Base-by-base conservation (phyloP, 805 yeast genomes). In the Zygosaccharomyces bisporus region DNA sequence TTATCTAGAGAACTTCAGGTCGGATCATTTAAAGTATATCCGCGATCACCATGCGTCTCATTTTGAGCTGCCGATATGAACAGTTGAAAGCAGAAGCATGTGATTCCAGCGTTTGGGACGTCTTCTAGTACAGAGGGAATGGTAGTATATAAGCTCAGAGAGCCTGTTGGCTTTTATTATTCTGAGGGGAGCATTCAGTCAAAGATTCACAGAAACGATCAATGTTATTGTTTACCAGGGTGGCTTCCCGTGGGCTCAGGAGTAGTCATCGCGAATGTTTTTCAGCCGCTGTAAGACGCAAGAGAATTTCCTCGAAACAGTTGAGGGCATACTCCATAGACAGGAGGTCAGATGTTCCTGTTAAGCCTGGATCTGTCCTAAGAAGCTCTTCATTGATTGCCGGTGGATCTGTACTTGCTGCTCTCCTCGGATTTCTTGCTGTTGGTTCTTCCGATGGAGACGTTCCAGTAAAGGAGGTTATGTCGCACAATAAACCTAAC, bases 401-500 rank as follows among this genome's bases (percentile, higher is more conserved):
- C 5, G 51, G 51, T 12, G 50, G 47, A 12, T 39, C 51, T 21
- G 39, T 44, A 5, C 43, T 41, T 13, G 37, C 53, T 7, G 46
- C 51, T 9, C 27, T 47, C 4, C 29, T 50, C 10, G 40, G 44
- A 9, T 43, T 43, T 14, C 45, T 45, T 10, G 20, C 47, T 8
- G 30, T 48, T 10, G 49, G 27, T 16, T 20, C 31, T n/a, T 34
- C 45, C 7, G 43, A 37, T 12, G 54, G 48, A 19, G 50, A 42
- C 19, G 40, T 50, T 14, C 30, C 49, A 8, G 49, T 49, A 12
- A 37, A 35, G 9, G 56, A 52, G 21, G 49, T 88, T 45, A 68
- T 67, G 41, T 67, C 63, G 41, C 96, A 89, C 60, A 72, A 70
- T 23, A 61, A 71, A 0, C 47, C 45, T 10, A 73, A 74, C 0